Percentiles rank a stretch among this genome's conserved stretches.
Evolutionary conservation across 1,139 yeast species (phyloP).

Genomic region (Pichia sp.): DNA sequence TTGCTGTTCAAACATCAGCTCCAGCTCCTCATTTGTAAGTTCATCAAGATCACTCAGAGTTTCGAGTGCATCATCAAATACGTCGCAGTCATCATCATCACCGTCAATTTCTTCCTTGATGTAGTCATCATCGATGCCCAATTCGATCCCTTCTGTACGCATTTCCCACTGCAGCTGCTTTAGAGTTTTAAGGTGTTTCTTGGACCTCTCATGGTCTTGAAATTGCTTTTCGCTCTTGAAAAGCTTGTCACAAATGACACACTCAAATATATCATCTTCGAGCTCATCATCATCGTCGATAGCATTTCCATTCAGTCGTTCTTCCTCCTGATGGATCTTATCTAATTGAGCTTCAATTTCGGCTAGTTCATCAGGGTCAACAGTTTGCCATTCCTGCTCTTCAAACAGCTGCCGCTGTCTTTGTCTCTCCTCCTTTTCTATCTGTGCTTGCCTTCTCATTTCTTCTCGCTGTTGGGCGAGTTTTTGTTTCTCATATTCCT

Average conservation of each 20-base stretch:
- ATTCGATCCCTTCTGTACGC: conserved; percentile 71
- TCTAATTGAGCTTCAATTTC: conserved; percentile 52
- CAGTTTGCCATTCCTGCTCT: conserved; percentile 79
- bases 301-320: conserved; percentile 18
- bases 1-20: conserved; percentile 5
- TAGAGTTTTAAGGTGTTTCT: conserved; percentile 67
- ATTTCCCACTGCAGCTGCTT: conserved; percentile 66
- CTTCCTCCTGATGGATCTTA: conserved; percentile 34
- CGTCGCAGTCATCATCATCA: conserved; percentile 15
- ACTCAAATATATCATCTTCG: conserved; percentile 51
- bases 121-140: conserved; percentile 48
- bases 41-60: conserved; percentile 17
- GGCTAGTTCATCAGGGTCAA: conserved; percentile 53
- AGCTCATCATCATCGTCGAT: conserved; percentile 18
- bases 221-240: conserved; percentile 81
- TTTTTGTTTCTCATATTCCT: conserved; percentile 42
- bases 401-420: conserved; percentile 35
- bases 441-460: conserved; percentile 45
- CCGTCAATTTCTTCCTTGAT: conserved; percentile 16
- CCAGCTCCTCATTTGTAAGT: conserved; percentile 10
- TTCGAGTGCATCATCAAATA: conserved; percentile 28
- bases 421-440: conserved; percentile 35
- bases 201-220: conserved; percentile 67
- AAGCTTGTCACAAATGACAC: conserved; percentile 76
- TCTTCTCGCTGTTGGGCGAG: conserved; percentile 48